Conservation (phyloP, 768 basidiomycete genomes). For the Tulasnella sp. region DNA sequence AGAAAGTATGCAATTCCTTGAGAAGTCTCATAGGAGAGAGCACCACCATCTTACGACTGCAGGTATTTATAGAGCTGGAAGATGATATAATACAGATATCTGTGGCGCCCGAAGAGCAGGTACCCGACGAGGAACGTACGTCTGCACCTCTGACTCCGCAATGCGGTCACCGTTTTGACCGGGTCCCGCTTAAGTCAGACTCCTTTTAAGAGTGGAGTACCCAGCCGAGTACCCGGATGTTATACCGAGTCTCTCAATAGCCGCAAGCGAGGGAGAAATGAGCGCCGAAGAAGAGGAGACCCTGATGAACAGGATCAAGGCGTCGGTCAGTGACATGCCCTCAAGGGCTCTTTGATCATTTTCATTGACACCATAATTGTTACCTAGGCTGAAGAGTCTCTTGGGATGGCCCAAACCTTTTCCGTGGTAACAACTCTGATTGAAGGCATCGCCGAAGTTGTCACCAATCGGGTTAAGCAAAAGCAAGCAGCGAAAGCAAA, state of each 20-base stretch:
- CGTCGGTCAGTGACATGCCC: constrained; percentile 55
- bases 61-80: constrained; percentile 65
- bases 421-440: constrained; percentile 82
- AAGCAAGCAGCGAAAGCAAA: constrained; percentile 62
- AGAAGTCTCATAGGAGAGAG: constrained; percentile 1
- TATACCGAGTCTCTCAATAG: constrained; percentile 67
- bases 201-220: constrained; percentile 72
- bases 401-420: constrained; percentile 98
- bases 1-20: constrained; percentile 61
- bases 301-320: constrained; percentile 50
- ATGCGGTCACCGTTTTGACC: constrained; percentile 14
- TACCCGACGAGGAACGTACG: constrained; percentile 55
- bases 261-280: constrained; percentile 59
- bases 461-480: constrained; percentile 55
- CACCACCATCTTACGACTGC: constrained; percentile 33
- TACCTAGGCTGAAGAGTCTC: constrained; percentile 69
- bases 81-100: constrained; percentile 77
- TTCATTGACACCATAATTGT: background rate
- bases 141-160: constrained; percentile 35
- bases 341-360: constrained; percentile 2
- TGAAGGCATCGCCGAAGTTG: constrained; percentile 65
- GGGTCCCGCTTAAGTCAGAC: constrained; percentile 52
- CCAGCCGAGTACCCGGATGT: constrained; percentile 78
- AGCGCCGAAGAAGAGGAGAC: constrained; percentile 49
- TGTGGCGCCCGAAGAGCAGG: constrained; percentile 78